Percentiles rank a stretch among this genome's conserved stretches.
Conservation (phyloP, 495 filamentous ascomycete species). For the Trichocladium uniseriatum region DNA sequence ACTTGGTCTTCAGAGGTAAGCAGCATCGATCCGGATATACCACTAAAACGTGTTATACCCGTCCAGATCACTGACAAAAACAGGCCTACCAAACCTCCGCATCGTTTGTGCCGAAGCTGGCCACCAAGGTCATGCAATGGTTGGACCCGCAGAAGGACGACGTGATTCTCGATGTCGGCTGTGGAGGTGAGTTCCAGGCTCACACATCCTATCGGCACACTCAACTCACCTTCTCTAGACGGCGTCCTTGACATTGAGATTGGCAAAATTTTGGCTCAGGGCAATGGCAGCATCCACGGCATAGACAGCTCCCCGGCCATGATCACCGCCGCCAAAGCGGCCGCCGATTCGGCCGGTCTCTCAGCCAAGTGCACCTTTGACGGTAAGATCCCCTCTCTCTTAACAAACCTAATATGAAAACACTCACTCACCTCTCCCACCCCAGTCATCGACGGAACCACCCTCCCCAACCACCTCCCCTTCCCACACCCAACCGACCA, state of each 20-base stretch:
- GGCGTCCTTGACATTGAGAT: constrained; percentile 55
- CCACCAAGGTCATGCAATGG: constrained; percentile 54
- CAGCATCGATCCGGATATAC: too few relatives aligned
- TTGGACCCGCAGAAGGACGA: constrained; percentile 54
- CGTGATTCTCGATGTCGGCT: constrained; percentile 62
- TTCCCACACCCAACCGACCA: constrained; percentile 19
- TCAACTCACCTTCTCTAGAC: constrained; percentile 28
- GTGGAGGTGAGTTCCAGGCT: constrained; percentile 49
- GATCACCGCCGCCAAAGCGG: constrained; percentile 46
- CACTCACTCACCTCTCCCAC: not conserved
- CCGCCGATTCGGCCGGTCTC: constrained; percentile 9
- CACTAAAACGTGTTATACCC: too few relatives aligned
- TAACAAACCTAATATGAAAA: not conserved
- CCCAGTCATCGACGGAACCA: constrained; percentile 31
- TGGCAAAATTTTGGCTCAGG: constrained; percentile 29
- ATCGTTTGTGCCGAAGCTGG: constrained; percentile 63
- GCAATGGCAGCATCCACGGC: constrained; percentile 45
- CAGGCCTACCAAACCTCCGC: constrained; percentile 57
- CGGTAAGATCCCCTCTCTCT: constrained; percentile 18
- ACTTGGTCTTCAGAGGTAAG: constrained; percentile 49
- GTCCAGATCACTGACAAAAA: constrained; percentile 1
- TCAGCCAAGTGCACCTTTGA: constrained; percentile 34
- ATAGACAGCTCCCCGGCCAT: constrained; percentile 58
- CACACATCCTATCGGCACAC: too few relatives aligned
- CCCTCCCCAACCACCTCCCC: constrained; percentile 13